phyloP scores from a whole-genome alignment of 2,329 filamentous ascomycete species.

The Endocalyx cinctus region DNA sequence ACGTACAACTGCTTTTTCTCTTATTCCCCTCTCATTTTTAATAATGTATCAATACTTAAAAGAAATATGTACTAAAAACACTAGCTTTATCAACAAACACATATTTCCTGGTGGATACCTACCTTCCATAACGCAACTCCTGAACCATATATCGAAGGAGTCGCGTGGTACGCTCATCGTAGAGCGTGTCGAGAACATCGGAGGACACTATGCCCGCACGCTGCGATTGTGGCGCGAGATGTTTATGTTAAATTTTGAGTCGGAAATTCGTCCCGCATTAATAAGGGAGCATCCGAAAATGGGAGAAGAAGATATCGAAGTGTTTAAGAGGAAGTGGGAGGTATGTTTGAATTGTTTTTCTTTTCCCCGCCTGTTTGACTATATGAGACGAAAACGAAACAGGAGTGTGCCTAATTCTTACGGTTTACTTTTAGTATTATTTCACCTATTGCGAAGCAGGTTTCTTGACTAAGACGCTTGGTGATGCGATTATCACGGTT shows the following conservation, averaged over 20 bases:
- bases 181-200: constrained; percentile 66
- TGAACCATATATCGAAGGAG: constrained; percentile 55
- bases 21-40: background rate
- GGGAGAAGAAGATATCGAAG: constrained; percentile 57
- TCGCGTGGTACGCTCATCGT: constrained; percentile 60
- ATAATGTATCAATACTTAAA: background rate
- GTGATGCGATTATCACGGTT: constrained; percentile 69
- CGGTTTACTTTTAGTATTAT: constrained; percentile 66
- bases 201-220: constrained; percentile 68
- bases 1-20: constrained; percentile 21
- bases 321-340: constrained; percentile 70
- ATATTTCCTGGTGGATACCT: constrained; percentile 77
- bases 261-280: constrained; percentile 55
- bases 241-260: constrained; percentile 60
- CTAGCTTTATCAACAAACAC: constrained; percentile 67
- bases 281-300: constrained; percentile 53
- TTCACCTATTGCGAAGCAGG: constrained; percentile 73
- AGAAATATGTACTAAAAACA: constrained; percentile 1
- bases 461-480: constrained; percentile 66
- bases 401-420: too few species aligned
- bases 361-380: background rate
- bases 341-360: constrained; percentile 29
- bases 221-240: constrained; percentile 63
- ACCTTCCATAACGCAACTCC: constrained; percentile 51
- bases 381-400: too few species aligned